Conservation (phyloP, 768 basidiomycete species). For the Naganishia randhawae region DNA sequence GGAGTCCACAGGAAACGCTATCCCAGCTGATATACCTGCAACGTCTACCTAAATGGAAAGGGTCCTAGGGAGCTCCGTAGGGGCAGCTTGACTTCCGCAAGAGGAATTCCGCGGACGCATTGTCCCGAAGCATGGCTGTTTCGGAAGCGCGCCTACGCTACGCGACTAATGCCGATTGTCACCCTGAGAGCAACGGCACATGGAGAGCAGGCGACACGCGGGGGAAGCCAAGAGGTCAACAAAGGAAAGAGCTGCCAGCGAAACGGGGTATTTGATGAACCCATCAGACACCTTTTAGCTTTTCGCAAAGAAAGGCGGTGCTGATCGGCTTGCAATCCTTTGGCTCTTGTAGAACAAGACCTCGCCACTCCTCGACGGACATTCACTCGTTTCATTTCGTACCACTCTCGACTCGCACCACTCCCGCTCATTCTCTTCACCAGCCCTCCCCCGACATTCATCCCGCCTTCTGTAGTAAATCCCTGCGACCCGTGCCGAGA, state of each 20-base stretch:
- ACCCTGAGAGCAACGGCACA: not conserved
- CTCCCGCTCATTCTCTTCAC: not conserved
- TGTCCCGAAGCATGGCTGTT: not conserved
- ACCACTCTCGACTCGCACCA: not conserved
- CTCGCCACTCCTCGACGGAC: slow-evolving; percentile 1
- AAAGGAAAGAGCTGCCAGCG: not conserved
- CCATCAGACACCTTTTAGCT: no score
- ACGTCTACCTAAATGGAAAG: no score
- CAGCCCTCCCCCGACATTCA: no score
- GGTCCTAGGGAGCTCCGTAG: not conserved
- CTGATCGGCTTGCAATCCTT: not conserved
- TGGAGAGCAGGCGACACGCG: not conserved
- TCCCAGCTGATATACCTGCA: no score
- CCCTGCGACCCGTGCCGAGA: slow-evolving; percentile 4
- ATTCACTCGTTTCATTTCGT: not conserved
- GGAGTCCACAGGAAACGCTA: no score
- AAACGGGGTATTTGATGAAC: not conserved
- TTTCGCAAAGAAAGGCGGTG: not conserved
- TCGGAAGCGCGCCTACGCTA: slow-evolving; percentile 2
- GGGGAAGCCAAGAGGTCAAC: not conserved
- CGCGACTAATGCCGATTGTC: not conserved
- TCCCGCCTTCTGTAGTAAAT: not conserved
- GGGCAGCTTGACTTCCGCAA: not conserved
- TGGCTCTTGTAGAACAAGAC: not conserved
- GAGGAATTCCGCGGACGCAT: not conserved